Conservation (phyloP, 106 monocot genomes). For the Dendrobium nobile region DNA sequence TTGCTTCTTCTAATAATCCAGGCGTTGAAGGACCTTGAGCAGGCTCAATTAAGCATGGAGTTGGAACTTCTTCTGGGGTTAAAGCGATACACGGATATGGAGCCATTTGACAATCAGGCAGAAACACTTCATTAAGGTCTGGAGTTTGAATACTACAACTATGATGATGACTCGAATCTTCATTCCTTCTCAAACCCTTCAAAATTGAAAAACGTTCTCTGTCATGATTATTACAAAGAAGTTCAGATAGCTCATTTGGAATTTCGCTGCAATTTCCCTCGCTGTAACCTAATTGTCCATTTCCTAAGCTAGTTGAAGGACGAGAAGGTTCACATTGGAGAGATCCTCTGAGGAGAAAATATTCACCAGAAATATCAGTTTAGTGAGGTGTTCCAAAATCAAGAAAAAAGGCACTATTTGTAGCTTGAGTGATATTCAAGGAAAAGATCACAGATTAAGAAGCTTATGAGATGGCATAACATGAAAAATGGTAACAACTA, state of each 20-base stretch:
- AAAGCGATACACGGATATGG: constrained; percentile 12
- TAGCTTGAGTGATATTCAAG: background rate
- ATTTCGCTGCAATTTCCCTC: constrained; percentile 19
- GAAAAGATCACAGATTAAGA: background rate
- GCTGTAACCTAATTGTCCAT: constrained; percentile 22
- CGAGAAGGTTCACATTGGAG: constrained; percentile 31
- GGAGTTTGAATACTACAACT: constrained; percentile 58
- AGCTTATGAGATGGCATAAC: background rate
- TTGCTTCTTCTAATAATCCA: constrained; percentile 51
- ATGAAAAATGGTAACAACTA: background rate
- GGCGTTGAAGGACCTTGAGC: constrained; percentile 75
- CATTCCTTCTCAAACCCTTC: constrained; percentile 17
- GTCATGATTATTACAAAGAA: constrained; percentile 10
- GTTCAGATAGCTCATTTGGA: constrained; percentile 26
- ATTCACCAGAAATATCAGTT: background rate
- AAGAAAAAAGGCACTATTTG: no score
- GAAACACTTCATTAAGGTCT: constrained; percentile 61
- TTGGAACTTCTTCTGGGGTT: constrained; percentile 4
- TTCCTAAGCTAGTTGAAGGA: constrained; percentile 37
- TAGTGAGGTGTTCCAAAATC: background rate
- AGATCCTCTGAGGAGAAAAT: constrained; percentile 27
- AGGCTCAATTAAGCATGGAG: constrained; percentile 8
- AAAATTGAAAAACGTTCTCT: constrained; percentile 6
- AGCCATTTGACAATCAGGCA: constrained; percentile 23
- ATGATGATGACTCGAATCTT: constrained; percentile 22